Evolutionary conservation across 1,139 yeast species (phyloP).

Genomic region (Hemisphaericaspora lyxosophila): DNA sequence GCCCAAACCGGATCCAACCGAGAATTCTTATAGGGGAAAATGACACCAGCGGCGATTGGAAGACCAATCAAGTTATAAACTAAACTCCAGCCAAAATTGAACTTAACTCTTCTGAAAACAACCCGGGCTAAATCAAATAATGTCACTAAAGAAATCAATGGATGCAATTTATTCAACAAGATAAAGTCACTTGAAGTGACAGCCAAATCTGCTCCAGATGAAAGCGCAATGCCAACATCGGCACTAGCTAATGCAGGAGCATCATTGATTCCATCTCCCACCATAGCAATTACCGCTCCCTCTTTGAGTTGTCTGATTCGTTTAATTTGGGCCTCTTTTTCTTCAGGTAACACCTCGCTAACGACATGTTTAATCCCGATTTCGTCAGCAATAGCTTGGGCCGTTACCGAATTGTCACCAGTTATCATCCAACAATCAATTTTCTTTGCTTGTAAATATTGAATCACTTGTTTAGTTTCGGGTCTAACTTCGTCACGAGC

Average conservation of each 20-base stretch:
- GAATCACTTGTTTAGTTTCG: conserved; percentile 57
- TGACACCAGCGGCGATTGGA: conserved; percentile 66
- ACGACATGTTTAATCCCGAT: conserved; percentile 65
- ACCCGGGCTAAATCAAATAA: conserved; percentile 45
- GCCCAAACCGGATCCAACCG: conserved; percentile 65
- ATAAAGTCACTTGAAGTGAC: conserved; percentile 60
- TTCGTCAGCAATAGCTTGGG: conserved; percentile 64
- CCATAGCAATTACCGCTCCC: conserved; percentile 51
- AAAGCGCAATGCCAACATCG: conserved; percentile 59
- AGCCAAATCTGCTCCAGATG: conserved; percentile 61
- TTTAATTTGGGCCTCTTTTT: conserved; percentile 60
- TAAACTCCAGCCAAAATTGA: conserved; percentile 46
- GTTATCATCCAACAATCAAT: conserved; percentile 71
- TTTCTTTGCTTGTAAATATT: conserved; percentile 39
- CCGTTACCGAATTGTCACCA: conserved; percentile 71
- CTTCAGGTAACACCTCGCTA: conserved; percentile 73
- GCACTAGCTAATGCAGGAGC: conserved; percentile 63
- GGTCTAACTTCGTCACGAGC: conserved; percentile 66
- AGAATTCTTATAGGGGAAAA: conserved; percentile 53
- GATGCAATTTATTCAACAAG: conserved; percentile 44
- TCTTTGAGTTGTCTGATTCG: conserved; percentile 45
- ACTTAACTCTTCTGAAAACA: conserved; percentile 53
- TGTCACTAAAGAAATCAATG: conserved; percentile 49
- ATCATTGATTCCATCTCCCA: conserved; percentile 66
- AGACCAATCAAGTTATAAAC: conserved; percentile 47